phyloP scores from a whole-genome alignment of 768 basidiomycete species.

The Rhodotorula toruloides region DNA sequence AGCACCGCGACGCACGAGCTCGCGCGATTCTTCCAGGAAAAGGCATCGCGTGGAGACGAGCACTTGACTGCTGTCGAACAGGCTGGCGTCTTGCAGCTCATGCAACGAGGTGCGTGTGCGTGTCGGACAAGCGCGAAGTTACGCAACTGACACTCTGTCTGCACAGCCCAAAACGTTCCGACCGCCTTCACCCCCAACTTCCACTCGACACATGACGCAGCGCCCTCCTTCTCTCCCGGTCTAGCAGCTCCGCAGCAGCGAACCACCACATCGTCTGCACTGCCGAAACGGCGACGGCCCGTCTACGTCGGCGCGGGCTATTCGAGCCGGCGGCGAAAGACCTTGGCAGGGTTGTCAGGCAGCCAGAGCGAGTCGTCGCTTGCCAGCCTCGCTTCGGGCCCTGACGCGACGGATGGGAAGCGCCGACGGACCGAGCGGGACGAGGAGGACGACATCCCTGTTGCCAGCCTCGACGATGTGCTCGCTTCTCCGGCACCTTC shows the following conservation, averaged over 20 bases:
- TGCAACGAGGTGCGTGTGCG: constrained; percentile 27
- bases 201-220: background rate
- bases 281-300: constrained; percentile 20
- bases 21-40: constrained; percentile 31
- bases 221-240: background rate
- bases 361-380: constrained; percentile 29
- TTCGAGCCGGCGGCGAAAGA: constrained; percentile 2
- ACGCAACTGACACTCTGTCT: background rate
- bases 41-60: constrained; percentile 31
- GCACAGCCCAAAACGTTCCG: constrained; percentile 18
- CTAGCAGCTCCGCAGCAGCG: background rate
- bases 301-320: constrained; percentile 37
- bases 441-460: constrained; percentile 22
- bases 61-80: constrained; percentile 28
- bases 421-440: constrained; percentile 5
- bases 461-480: constrained; percentile 24
- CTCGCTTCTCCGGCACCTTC: background rate
- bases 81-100: constrained; percentile 33
- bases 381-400: background rate
- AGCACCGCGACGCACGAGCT: constrained; percentile 24
- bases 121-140: too few species aligned
- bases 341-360: background rate
- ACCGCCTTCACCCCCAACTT: constrained; percentile 37
- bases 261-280: background rate
- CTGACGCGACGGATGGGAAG: constrained; percentile 20